These are phyloP conservation scores for Dictyostelium brefeldianum DNA, from an alignment of 78 protist species.

Conservation along the genomic window DNA sequence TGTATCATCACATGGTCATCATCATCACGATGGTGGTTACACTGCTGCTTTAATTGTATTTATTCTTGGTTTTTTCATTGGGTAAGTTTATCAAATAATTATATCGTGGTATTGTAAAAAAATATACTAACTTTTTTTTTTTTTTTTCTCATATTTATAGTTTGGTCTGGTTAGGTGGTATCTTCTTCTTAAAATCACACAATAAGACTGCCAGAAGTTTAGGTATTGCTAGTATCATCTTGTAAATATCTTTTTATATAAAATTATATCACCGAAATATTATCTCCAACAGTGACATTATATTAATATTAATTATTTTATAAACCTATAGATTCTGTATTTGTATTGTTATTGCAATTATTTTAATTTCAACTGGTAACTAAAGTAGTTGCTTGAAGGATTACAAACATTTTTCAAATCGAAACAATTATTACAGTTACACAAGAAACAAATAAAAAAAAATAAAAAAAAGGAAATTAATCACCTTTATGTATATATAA, in stretches of 20 bases:
- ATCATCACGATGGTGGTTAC: neutral
- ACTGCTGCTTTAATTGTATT: neutral
- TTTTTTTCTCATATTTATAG: neutral
- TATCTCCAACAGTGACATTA: too few relatives aligned
- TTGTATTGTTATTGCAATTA: too few relatives aligned
- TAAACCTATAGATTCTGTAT: too few relatives aligned
- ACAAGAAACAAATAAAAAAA: neutral
- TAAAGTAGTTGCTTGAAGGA: too few relatives aligned
- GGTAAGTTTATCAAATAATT: conserved; percentile 1
- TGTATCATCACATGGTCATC: neutral
- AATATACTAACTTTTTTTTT: neutral
- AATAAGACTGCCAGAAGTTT: neutral
- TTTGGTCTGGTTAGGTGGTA: conserved; percentile 24
- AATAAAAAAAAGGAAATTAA: too few relatives aligned
- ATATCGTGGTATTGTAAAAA: neutral
- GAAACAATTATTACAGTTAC: neutral
- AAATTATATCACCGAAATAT: too few relatives aligned
- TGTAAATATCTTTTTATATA: too few relatives aligned
- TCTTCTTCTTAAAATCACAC: conserved; percentile 3
- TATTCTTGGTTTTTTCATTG: neutral
- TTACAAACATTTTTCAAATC: too few relatives aligned
- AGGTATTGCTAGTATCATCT: neutral
- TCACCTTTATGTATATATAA: too few relatives aligned
- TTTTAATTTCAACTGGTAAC: too few relatives aligned
- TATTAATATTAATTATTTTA: too few relatives aligned